Conservation (phyloP, 2,329 filamentous ascomycete species). For the Alternaria infectoria region DNA sequence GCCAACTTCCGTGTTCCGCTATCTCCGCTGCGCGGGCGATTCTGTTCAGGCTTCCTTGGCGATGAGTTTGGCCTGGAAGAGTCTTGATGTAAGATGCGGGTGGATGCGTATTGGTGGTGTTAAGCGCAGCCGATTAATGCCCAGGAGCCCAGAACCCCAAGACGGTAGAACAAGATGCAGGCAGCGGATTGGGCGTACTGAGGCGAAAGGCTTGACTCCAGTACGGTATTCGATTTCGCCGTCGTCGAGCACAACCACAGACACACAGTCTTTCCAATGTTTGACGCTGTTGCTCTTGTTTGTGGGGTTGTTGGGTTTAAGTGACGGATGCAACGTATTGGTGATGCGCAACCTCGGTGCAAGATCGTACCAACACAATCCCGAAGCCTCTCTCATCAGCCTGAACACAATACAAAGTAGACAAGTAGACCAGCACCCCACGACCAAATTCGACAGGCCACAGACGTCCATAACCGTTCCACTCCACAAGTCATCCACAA, state of each 20-base stretch:
- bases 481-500: conserved; percentile 3
- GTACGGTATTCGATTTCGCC: conserved; percentile 1
- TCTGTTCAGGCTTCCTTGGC: conserved; percentile 1
- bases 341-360: neutral
- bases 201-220: conserved; percentile 12
- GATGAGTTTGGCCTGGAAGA: neutral
- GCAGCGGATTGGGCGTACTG: conserved; percentile 1
- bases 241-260: neutral
- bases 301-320: neutral
- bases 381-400: neutral
- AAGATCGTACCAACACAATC: neutral
- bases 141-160: conserved; percentile 16
- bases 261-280: neutral
- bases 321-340: neutral
- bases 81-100: neutral
- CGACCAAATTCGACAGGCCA: neutral
- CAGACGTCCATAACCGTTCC: conserved; percentile 1
- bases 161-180: conserved; percentile 13
- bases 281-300: neutral
- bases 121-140: conserved; percentile 9
- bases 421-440: neutral
- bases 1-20: conserved; percentile 1
- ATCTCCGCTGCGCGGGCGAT: conserved; percentile 9
- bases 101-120: conserved; percentile 4
- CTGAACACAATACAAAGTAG: conserved; percentile 5